These are phyloP conservation scores for Akanthomyces dipterigenus DNA, from an alignment of 2,329 filamentous ascomycete species.

Conservation along the genomic window DNA sequence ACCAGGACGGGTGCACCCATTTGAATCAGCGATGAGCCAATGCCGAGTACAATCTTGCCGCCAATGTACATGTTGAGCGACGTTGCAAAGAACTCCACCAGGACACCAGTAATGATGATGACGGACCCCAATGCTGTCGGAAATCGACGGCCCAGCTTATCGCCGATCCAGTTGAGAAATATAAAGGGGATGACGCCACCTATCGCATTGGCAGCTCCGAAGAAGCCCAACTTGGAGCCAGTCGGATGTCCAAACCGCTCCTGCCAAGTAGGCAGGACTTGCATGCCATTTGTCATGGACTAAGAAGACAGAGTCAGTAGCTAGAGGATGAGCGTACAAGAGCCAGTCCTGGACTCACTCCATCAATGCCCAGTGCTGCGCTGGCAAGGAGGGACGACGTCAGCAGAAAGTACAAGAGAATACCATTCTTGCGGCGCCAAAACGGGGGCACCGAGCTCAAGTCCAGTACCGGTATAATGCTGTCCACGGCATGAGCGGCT, in stretches of 20 bases:
- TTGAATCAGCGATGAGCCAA: conserved; percentile 31
- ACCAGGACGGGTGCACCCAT: conserved; percentile 37
- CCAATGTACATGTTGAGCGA: conserved; percentile 32
- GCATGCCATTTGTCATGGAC: conserved; percentile 36
- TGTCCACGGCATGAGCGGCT: conserved; percentile 25
- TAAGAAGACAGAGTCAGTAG: conserved; percentile 10
- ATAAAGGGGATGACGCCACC: conserved; percentile 33
- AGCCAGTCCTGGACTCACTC: conserved; percentile 22
- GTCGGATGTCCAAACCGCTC: conserved; percentile 30
- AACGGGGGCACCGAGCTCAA: conserved; percentile 25
- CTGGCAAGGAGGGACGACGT: conserved; percentile 36
- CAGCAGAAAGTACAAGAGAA: conserved; percentile 35
- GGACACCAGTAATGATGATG: conserved; percentile 31
- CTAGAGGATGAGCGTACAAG: neutral
- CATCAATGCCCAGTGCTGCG: conserved; percentile 35
- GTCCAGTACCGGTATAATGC: conserved; percentile 26
- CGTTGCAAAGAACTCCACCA: conserved; percentile 30
- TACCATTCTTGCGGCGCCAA: conserved; percentile 33
- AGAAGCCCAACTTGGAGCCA: conserved; percentile 32
- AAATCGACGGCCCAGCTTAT: conserved; percentile 27
- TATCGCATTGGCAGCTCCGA: conserved; percentile 33
- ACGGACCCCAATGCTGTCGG: conserved; percentile 31
- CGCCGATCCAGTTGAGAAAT: conserved; percentile 29
- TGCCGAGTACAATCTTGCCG: conserved; percentile 31
- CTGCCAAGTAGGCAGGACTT: conserved; percentile 31